Evolutionary conservation across 371 early-diverging fungal species (phyloP).

Genomic region (Saksenaea oblongispora): DNA sequence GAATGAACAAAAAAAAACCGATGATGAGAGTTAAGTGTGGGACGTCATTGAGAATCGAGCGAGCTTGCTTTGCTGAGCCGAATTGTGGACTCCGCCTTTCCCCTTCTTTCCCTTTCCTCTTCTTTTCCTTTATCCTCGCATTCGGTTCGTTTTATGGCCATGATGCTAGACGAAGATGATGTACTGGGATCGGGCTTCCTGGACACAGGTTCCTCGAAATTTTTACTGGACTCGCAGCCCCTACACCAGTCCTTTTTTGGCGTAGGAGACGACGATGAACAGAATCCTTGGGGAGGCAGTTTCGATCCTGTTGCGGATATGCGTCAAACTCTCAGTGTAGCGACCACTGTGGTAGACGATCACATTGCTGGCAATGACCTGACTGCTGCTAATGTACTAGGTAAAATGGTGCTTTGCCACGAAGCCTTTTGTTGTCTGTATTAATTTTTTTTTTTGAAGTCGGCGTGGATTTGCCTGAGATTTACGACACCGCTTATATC

Average conservation of each 20-base stretch:
- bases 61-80: neutral
- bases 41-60: slow-evolving; percentile 4
- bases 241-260: slow-evolving; percentile 17
- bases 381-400: slow-evolving; percentile 31
- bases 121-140: neutral
- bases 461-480: slow-evolving; percentile 56
- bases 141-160: neutral
- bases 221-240: slow-evolving; percentile 16
- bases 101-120: neutral
- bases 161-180: slow-evolving; percentile 26
- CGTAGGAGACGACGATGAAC: neutral
- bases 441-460: slow-evolving; percentile 25
- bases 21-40: neutral
- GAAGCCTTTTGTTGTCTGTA: neutral
- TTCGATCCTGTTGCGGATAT: slow-evolving; percentile 18
- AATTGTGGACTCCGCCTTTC: slow-evolving; percentile 1
- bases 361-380: slow-evolving; percentile 20
- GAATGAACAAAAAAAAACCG: neutral
- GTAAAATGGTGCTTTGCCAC: slow-evolving; percentile 10
- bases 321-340: neutral
- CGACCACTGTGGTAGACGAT: slow-evolving; percentile 19
- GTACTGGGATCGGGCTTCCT: slow-evolving; percentile 7
- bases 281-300: slow-evolving; percentile 17
- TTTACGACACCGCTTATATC: slow-evolving; percentile 61
- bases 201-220: neutral